A percentile compares a stretch with the other conserved stretches of the same genome.
phyloP scores from a whole-genome alignment of 306 rosid genomes.

The Luffa aegyptiaca region DNA sequence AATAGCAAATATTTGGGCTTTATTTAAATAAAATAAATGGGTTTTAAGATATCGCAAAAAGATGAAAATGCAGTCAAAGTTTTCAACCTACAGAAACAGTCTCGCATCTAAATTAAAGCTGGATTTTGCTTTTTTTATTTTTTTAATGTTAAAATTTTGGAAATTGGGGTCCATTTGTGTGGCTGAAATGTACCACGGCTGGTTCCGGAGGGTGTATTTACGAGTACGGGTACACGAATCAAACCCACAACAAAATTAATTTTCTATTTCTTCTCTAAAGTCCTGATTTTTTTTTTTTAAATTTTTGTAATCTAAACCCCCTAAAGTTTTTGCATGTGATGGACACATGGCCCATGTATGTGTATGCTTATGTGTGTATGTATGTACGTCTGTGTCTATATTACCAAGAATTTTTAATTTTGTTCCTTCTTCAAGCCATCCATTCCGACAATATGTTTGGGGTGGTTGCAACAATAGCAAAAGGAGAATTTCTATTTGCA shows the following conservation, averaged over 20 bases:
- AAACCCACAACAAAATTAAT: neutral
- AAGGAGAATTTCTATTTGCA: too few species aligned
- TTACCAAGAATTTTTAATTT: too few species aligned
- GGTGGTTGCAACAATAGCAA: too few species aligned
- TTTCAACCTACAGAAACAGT: neutral
- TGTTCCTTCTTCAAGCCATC: too few species aligned
- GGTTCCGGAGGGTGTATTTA: neutral
- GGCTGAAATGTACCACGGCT: neutral
- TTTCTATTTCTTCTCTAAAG: neutral
- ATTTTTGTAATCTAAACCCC: too few species aligned
- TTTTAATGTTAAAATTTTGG: neutral
- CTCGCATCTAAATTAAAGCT: neutral
- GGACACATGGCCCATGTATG: too few species aligned
- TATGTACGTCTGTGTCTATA: too few species aligned
- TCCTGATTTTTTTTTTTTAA: too few species aligned
- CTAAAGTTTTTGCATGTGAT: too few species aligned
- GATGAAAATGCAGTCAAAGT: slow-evolving; percentile 3
- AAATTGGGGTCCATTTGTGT: neutral
- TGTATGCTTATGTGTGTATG: too few species aligned
- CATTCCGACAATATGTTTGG: too few species aligned
- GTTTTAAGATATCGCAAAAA: neutral
- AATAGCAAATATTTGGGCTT: neutral
- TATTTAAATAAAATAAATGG: neutral
- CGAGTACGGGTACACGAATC: neutral
- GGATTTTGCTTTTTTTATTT: neutral